Evolutionary conservation across 352 stramenopile genomes (phyloP).

Genomic region (Globisporangium alternatum): DNA sequence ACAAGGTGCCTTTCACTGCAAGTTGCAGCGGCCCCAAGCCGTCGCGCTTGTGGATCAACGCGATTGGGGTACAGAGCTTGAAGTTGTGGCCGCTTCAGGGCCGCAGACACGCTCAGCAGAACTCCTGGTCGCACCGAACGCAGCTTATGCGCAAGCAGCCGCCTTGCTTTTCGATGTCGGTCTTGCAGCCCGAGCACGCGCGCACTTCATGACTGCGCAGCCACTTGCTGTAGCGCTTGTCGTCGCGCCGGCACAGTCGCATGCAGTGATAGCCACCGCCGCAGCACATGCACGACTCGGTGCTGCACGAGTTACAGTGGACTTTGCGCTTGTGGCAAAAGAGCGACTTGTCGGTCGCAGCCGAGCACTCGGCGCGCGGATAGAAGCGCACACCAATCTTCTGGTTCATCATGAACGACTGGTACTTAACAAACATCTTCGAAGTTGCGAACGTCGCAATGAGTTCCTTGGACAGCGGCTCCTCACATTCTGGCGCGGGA

Average conservation of each 20-base stretch:
- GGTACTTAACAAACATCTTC: slow-evolving; percentile 59
- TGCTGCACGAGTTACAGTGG: slow-evolving; percentile 37
- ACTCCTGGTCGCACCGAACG: slow-evolving; percentile 79
- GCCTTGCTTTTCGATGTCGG: slow-evolving; percentile 78
- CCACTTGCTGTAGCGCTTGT: slow-evolving; percentile 68
- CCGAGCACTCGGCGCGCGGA: slow-evolving; percentile 60
- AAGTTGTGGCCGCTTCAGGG: slow-evolving; percentile 64
- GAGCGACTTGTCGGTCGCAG: slow-evolving; percentile 54
- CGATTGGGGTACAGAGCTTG: slow-evolving; percentile 59
- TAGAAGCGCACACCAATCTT: slow-evolving; percentile 66
- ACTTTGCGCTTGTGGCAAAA: slow-evolving; percentile 39
- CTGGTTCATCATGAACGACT: slow-evolving; percentile 61
- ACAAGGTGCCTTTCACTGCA: slow-evolving; percentile 61
- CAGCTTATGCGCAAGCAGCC: slow-evolving; percentile 86
- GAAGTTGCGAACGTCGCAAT: slow-evolving; percentile 49
- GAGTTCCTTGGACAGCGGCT: slow-evolving; percentile 40
- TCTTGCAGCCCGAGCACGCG: slow-evolving; percentile 60
- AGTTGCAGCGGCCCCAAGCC: slow-evolving; percentile 55
- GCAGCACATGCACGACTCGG: slow-evolving; percentile 70
- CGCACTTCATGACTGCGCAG: slow-evolving; percentile 71
- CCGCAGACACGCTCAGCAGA: slow-evolving; percentile 75
- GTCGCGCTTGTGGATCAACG: slow-evolving; percentile 55
- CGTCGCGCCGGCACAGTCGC: slow-evolving; percentile 51
- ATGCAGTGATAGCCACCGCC: slow-evolving; percentile 54
- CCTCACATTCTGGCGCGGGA: slow-evolving; percentile 50